Conservation (phyloP, 192 early-diverging fungal species). For the Gigaspora rosea region DNA sequence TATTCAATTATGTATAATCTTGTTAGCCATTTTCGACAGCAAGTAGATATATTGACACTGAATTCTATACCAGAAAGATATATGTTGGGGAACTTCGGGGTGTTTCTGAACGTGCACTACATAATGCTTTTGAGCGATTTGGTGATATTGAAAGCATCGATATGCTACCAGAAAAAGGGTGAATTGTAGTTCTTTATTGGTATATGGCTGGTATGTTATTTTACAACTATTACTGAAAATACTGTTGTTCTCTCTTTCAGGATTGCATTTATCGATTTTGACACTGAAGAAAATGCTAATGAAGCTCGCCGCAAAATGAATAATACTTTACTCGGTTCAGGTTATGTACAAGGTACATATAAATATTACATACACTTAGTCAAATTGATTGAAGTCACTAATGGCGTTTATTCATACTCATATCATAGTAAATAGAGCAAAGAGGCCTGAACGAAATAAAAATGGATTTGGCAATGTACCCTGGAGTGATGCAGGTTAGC, state of each 20-base stretch:
- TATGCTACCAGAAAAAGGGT: conserved; percentile 45
- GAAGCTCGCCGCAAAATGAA: conserved; percentile 44
- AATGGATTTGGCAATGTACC: conserved; percentile 49
- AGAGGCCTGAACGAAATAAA: conserved; percentile 44
- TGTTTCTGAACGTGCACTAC: conserved; percentile 34
- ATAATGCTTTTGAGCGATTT: conserved; percentile 40
- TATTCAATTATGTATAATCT: neutral
- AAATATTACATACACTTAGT: neutral
- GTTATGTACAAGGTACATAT: conserved; percentile 23
- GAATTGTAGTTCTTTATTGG: conserved; percentile 7
- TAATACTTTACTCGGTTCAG: conserved; percentile 35
- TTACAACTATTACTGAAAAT: neutral
- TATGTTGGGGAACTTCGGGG: conserved; percentile 44
- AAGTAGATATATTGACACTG: conserved; percentile 44
- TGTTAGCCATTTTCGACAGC: conserved; percentile 41
- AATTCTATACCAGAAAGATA: conserved; percentile 45
- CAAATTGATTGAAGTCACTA: neutral
- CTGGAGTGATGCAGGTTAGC: conserved; percentile 47
- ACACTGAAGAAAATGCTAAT: conserved; percentile 34
- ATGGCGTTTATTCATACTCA: neutral
- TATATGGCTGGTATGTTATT: neutral
- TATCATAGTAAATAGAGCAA: conserved; percentile 43
- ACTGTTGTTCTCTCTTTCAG: conserved; percentile 8
- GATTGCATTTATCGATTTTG: conserved; percentile 46
- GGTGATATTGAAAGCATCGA: conserved; percentile 38